A percentile compares a stretch with the other conserved stretches of the same genome.
Evolutionary conservation across 371 early-diverging fungal species (phyloP).

Genomic region (Paraphysoderma sedebokerense): DNA sequence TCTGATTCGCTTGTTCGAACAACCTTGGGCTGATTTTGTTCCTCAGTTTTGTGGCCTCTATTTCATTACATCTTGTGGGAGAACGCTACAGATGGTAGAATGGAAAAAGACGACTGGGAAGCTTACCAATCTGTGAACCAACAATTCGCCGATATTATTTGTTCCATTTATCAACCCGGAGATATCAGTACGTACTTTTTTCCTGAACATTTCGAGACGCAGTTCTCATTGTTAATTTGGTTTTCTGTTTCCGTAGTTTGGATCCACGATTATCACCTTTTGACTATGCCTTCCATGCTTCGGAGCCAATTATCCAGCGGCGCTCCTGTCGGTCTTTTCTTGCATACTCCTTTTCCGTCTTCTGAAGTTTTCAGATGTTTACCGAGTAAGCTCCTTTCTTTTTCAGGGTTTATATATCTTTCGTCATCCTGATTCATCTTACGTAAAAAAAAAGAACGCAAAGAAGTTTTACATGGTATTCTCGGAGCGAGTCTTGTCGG

Average conservation of each 20-base stretch:
- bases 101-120: constrained; percentile 57
- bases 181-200: constrained; percentile 62
- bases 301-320: constrained; percentile 47
- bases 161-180: constrained; percentile 47
- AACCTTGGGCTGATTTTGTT: constrained; percentile 1
- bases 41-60: constrained; percentile 75
- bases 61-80: constrained; percentile 94
- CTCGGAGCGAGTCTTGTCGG: constrained; percentile 85
- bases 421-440: constrained; percentile 7
- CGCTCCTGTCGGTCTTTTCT: constrained; percentile 84
- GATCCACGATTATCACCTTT: constrained; percentile 97
- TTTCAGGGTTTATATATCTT: not conserved
- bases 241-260: constrained; percentile 48
- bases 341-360: constrained; percentile 94
- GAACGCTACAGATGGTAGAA: constrained; percentile 26
- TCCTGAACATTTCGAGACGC: constrained; percentile 11
- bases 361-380: constrained; percentile 86
- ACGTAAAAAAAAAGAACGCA: constrained; percentile 34
- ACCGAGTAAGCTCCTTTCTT: constrained; percentile 39
- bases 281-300: constrained; percentile 74
- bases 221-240: constrained; percentile 24
- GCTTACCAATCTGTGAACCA: constrained; percentile 75
- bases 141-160: constrained; percentile 63
- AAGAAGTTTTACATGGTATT: constrained; percentile 80
- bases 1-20: constrained; percentile 1